Conservation (phyloP, 1,284 basidiomycete genomes). For the Mycosarcoma mackinlayi region DNA sequence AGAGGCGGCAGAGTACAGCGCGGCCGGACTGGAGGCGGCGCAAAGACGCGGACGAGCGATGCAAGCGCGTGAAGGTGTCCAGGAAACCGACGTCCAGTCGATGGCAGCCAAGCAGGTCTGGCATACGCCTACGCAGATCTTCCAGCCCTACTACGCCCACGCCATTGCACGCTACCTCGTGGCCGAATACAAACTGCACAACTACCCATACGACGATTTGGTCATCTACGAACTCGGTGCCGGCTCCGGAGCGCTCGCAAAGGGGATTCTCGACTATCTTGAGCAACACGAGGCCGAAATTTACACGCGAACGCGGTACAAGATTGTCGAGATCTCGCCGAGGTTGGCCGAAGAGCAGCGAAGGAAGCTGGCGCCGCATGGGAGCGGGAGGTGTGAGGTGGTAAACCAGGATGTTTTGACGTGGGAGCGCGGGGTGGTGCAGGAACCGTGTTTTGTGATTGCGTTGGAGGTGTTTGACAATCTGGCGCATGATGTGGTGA, state of each 20-base stretch:
- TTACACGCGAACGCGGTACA: conserved; percentile 87
- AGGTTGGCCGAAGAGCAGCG: conserved; percentile 81
- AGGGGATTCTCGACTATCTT: conserved; percentile 86
- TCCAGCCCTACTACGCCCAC: conserved; percentile 96
- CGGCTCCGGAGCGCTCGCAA: conserved; percentile 92
- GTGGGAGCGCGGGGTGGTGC: conserved; percentile 77
- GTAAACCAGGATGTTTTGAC: conserved; percentile 87
- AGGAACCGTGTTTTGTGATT: conserved; percentile 88
- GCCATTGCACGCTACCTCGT: conserved; percentile 88
- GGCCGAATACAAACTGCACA: conserved; percentile 87
- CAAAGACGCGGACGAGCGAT: conserved; percentile 58
- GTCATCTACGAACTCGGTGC: conserved; percentile 97
- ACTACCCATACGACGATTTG: conserved; percentile 94
- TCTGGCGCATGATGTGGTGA: conserved; percentile 93
- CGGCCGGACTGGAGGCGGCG: conserved; percentile 51
- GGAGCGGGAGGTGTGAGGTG: conserved; percentile 74
- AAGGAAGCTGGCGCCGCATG: conserved; percentile 51
- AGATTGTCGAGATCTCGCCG: conserved; percentile 91
- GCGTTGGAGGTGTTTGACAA: conserved; percentile 98
- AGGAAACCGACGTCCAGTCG: conserved; percentile 61
- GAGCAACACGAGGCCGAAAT: conserved; percentile 84
- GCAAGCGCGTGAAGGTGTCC: conserved; percentile 33
- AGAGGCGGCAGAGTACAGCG: conserved; percentile 31
- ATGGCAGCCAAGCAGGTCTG: conserved; percentile 85
- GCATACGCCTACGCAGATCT: conserved; percentile 98